phyloP scores from a whole-genome alignment of 2,329 filamentous ascomycete species.

The Emmonsiellopsis sp. region DNA sequence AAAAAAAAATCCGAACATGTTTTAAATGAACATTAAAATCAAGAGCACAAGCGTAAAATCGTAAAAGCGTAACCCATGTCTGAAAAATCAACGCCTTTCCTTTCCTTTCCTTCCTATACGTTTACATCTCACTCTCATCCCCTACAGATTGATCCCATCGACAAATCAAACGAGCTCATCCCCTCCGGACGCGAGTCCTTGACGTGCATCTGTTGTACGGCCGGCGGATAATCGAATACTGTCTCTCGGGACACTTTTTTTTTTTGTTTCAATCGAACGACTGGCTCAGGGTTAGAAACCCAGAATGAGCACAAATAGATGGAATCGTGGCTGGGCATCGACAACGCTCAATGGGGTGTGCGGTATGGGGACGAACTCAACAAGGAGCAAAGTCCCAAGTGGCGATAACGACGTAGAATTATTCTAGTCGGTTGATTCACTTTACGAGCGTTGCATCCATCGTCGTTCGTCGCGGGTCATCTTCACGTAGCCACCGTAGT shows the following conservation, averaged over 20 bases:
- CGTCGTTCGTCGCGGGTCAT: slow-evolving; percentile 38
- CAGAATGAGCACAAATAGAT: too few relatives aligned
- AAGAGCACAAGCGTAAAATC: background rate
- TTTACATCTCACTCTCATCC: too few relatives aligned
- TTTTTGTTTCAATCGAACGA: background rate
- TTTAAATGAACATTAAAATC: background rate
- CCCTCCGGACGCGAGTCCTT: background rate
- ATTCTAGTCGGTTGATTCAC: background rate
- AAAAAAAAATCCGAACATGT: background rate
- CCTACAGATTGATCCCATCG: background rate
- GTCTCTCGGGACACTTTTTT: background rate
- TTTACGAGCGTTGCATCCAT: slow-evolving; percentile 33
- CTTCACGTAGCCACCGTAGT: slow-evolving; percentile 39
- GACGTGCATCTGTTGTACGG: background rate
- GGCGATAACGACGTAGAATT: background rate
- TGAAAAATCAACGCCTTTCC: background rate
- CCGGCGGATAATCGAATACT: background rate
- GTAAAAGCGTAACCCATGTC: background rate
- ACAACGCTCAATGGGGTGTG: too few relatives aligned
- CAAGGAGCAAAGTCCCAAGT: background rate
- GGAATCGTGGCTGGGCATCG: background rate
- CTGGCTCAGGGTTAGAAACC: background rate
- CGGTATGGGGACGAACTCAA: background rate
- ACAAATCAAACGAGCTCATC: background rate
- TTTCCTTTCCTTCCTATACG: background rate